Percentiles rank a stretch among this genome's conserved stretches.
Evolutionary conservation across 805 yeast species (phyloP).

Genomic region (Metschnikowia hibisci): DNA sequence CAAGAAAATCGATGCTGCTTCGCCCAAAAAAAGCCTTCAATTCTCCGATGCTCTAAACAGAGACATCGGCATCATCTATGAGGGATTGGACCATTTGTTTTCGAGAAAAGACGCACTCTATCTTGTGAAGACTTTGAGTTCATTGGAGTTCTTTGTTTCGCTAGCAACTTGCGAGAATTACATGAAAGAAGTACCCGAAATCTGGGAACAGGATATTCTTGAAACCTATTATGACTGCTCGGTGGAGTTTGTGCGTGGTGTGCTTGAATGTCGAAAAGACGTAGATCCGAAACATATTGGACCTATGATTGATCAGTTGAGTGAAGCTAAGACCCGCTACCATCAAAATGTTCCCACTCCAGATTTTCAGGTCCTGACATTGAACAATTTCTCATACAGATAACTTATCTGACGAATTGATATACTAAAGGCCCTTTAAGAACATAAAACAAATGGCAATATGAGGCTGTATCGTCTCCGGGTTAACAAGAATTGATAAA

Average conservation of each 20-base stretch:
- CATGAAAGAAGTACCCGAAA: slow-evolving; percentile 31
- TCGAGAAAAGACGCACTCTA: slow-evolving; percentile 39
- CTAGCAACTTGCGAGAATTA: slow-evolving; percentile 39
- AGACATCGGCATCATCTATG: slow-evolving; percentile 36
- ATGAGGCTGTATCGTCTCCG: slow-evolving; percentile 8
- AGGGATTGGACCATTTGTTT: slow-evolving; percentile 34
- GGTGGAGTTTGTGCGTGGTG: slow-evolving; percentile 59
- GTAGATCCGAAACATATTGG: slow-evolving; percentile 30
- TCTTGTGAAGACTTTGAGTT: slow-evolving; percentile 37
- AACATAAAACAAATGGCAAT: slow-evolving; percentile 11
- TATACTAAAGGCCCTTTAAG: background rate
- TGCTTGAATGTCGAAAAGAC: slow-evolving; percentile 52
- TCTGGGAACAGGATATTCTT: slow-evolving; percentile 58
- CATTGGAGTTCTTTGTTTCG: slow-evolving; percentile 38
- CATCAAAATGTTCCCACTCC: slow-evolving; percentile 36
- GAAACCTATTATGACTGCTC: slow-evolving; percentile 75
- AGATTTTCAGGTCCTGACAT: slow-evolving; percentile 27
- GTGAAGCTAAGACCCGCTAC: slow-evolving; percentile 27
- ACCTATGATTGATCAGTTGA: slow-evolving; percentile 26
- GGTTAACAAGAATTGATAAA: slow-evolving; percentile 8
- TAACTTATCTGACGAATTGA: slow-evolving; percentile 9
- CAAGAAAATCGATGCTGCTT: slow-evolving; percentile 38
- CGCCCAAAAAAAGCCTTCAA: slow-evolving; percentile 33
- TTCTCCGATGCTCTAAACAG: slow-evolving; percentile 37
- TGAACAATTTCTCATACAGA: slow-evolving; percentile 30